Evolutionary conservation across 2,329 filamentous ascomycete species (phyloP).

Genomic region (Aureobasidium musti): DNA sequence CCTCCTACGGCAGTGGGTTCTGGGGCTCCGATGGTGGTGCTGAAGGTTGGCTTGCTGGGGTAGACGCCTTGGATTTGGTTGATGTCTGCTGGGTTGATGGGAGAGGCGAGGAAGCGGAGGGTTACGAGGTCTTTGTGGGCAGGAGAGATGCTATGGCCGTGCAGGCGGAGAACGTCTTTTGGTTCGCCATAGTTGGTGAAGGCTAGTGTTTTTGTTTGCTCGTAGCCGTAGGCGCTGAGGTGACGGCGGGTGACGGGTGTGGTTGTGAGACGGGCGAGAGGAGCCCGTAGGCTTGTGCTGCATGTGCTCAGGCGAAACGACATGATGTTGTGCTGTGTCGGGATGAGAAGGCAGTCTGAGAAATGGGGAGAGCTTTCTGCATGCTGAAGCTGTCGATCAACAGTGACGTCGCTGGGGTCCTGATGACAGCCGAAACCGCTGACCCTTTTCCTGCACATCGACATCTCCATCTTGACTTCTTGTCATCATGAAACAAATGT

Average conservation of each 20-base stretch:
- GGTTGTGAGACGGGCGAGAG: not conserved
- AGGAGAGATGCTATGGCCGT: slow-evolving; percentile 75
- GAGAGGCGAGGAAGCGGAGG: slow-evolving; percentile 82
- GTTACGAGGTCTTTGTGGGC: slow-evolving; percentile 70
- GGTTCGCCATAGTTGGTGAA: slow-evolving; percentile 76
- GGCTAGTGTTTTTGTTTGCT: slow-evolving; percentile 78
- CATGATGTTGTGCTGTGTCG: slow-evolving; percentile 15
- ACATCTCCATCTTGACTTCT: not conserved
- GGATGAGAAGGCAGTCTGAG: not conserved
- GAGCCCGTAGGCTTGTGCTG: slow-evolving; percentile 8
- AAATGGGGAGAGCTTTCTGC: slow-evolving; percentile 15
- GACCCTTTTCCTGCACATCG: not conserved
- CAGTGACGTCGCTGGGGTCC: slow-evolving; percentile 10
- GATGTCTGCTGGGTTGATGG: slow-evolving; percentile 96
- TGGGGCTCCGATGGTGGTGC: slow-evolving; percentile 71
- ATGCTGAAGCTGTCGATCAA: not conserved
- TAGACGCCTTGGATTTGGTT: slow-evolving; percentile 98
- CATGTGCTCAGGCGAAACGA: slow-evolving; percentile 26
- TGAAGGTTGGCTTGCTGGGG: slow-evolving; percentile 78
- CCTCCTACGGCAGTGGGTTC: slow-evolving; percentile 76
- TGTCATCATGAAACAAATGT: not conserved
- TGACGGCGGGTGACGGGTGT: slow-evolving; percentile 38
- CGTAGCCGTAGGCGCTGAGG: slow-evolving; percentile 72
- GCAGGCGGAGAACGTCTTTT: slow-evolving; percentile 67
- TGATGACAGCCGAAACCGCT: not conserved